Evolutionary conservation across 139 green algal genomes (phyloP), one percentile per base, ranked within the genome.

Genomic region (Asterochloris erici): DNA sequence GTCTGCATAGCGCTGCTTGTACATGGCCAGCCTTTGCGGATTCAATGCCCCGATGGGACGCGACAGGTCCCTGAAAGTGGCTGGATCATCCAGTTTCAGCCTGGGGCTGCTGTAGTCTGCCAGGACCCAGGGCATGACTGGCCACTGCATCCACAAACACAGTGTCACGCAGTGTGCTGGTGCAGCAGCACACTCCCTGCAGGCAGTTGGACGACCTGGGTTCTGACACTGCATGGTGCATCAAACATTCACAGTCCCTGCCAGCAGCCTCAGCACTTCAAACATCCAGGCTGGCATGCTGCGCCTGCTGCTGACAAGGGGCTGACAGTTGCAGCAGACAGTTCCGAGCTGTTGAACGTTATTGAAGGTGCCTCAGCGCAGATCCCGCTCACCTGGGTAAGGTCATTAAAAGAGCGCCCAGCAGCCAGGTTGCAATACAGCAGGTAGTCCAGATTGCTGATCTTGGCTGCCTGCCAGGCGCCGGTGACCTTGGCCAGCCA

Each of bases 51-150:
- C 96, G 75, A 99, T 89, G 0, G 96, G 96, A 82, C 95, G 94
- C 81, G 87, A 92, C 66, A 98, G 88, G 86, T 99, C 96, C 14
- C 96, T 68, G 77, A 81, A 86, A 21, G 62, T 73, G 62, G 69
- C 63, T 23, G 89, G 85, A 84, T 91, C 75, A 23, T 81, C 70
- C 9, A 98, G 86, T 87, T 98, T 93, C 81, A 97, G 79, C 9
- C n/a, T 13, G 13, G 64, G 14, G 19, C 63, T 85, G 16, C 79
- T 82, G 89, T 97, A 99, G 86, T 99, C 95, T 1, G 78, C 17
- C 78, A 99, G 86, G 63, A 99, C 92, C 96, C 96, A 99, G 24
- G 96, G 96, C 60, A 98, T 96, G 26, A 99, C 96, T 0, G 94
- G 94, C 88, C 91, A 98, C 89, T 97, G 91, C 16, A 80, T 13